A percentile compares a stretch with the other conserved stretches of the same genome.
Conservation (phyloP, 148 eudicot species). For the Nepenthes gracilis region DNA sequence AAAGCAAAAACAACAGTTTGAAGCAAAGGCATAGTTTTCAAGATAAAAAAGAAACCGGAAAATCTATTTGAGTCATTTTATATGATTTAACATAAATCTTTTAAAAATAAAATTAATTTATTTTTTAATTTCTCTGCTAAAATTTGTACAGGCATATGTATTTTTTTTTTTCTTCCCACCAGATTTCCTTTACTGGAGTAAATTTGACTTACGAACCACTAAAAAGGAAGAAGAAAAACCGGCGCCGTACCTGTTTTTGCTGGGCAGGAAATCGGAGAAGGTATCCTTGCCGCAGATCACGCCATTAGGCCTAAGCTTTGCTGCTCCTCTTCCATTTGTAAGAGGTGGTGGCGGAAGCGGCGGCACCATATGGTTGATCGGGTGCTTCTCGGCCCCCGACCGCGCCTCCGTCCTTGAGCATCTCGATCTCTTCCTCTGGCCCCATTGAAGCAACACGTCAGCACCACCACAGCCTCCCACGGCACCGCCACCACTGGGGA, state of each 20-base stretch:
- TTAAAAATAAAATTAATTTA: too few relatives aligned
- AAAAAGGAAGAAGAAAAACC: neutral
- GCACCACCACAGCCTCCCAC: constrained; percentile 14
- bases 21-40: too few relatives aligned
- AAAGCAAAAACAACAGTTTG: too few relatives aligned
- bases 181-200: too few relatives aligned
- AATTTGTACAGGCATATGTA: too few relatives aligned
- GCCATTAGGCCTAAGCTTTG: constrained; percentile 8
- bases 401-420: constrained; percentile 16
- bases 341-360: constrained; percentile 8
- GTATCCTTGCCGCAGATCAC: constrained; percentile 4
- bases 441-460: constrained; percentile 31
- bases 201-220: neutral
- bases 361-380: constrained; percentile 7
- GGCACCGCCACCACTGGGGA: neutral
- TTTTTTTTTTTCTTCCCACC: too few relatives aligned
- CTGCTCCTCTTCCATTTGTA: neutral
- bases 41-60: too few relatives aligned
- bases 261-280: neutral
- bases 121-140: too few relatives aligned
- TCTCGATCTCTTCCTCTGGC: constrained; percentile 35
- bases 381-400: constrained; percentile 5
- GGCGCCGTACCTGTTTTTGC: neutral
- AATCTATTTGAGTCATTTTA: too few relatives aligned
- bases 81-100: too few relatives aligned